Conservation (phyloP, 176 grass and related monocot genomes). For the Elaeis guineensis region DNA sequence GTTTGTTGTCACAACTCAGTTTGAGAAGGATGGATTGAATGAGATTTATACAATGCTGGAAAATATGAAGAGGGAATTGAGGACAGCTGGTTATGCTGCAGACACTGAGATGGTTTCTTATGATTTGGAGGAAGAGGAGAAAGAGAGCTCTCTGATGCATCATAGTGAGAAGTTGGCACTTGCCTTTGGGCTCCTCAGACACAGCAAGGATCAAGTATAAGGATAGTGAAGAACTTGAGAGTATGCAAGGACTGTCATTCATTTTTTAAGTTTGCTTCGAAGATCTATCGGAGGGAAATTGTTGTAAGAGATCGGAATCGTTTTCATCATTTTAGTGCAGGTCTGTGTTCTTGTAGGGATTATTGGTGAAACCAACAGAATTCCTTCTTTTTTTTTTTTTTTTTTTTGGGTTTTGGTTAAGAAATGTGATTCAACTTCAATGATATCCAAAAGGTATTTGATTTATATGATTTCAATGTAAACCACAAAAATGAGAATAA, state of each 20-base stretch:
- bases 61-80: constrained; percentile 19
- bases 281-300: constrained; percentile 12
- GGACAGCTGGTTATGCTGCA: constrained; percentile 11
- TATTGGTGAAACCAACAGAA: constrained; percentile 5
- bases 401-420: too few species aligned
- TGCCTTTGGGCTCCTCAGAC: constrained; percentile 14
- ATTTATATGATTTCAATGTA: too few species aligned
- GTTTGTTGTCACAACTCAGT: background rate
- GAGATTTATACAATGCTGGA: constrained; percentile 15
- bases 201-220: background rate
- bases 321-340: constrained; percentile 23
- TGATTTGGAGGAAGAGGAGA: constrained; percentile 24
- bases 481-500: too few species aligned
- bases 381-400: too few species aligned
- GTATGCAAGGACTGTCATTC: constrained; percentile 22
- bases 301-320: constrained; percentile 16
- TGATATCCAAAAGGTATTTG: too few species aligned
- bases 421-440: too few species aligned
- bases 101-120: constrained; percentile 14
- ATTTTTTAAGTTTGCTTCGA: constrained; percentile 21
- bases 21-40: constrained; percentile 5
- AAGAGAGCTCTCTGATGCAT: constrained; percentile 16
- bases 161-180: constrained; percentile 25
- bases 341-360: constrained; percentile 19
- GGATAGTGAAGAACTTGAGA: constrained; percentile 26